Conservation (phyloP, 73 alveolate genomes). For the Halteria grandinella region DNA sequence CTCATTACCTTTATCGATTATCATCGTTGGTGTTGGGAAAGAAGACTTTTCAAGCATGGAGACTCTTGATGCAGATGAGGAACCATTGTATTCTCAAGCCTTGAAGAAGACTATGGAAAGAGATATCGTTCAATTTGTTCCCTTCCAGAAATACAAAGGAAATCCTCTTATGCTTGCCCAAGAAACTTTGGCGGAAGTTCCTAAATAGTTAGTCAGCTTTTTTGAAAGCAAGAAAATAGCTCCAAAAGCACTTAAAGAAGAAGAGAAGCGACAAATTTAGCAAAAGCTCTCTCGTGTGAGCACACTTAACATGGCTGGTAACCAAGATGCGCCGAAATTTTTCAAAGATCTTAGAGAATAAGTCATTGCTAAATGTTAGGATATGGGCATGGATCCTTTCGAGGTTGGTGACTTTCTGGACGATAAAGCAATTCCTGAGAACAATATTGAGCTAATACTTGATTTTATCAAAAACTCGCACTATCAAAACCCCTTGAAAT, state of each 20-base stretch:
- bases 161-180: constrained; percentile 83
- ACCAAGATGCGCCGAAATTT: background rate
- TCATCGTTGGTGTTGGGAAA: constrained; percentile 96
- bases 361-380: background rate
- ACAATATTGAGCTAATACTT: constrained; percentile 4
- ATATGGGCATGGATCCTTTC: constrained; percentile 14
- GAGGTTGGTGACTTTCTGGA: background rate
- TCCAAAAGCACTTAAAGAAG: constrained; percentile 62
- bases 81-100: constrained; percentile 75
- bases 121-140: constrained; percentile 87
- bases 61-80: constrained; percentile 90
- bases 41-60: constrained; percentile 93
- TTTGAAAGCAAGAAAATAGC: constrained; percentile 74
- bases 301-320: background rate
- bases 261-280: constrained; percentile 42
- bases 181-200: constrained; percentile 91
- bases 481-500: too few relatives aligned
- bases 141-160: constrained; percentile 76
- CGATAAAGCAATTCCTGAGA: background rate
- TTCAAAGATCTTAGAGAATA: constrained; percentile 10
- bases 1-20: constrained; percentile 86
- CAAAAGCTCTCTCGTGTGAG: constrained; percentile 20
- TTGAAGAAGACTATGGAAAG: constrained; percentile 68
- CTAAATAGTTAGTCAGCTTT: constrained; percentile 79
- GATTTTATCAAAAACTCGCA: too few relatives aligned